A percentile compares a stretch with the other conserved stretches of the same genome.
phyloP scores from a whole-genome alignment of 2,329 filamentous ascomycete species.

The Colletotrichum aenigma region DNA sequence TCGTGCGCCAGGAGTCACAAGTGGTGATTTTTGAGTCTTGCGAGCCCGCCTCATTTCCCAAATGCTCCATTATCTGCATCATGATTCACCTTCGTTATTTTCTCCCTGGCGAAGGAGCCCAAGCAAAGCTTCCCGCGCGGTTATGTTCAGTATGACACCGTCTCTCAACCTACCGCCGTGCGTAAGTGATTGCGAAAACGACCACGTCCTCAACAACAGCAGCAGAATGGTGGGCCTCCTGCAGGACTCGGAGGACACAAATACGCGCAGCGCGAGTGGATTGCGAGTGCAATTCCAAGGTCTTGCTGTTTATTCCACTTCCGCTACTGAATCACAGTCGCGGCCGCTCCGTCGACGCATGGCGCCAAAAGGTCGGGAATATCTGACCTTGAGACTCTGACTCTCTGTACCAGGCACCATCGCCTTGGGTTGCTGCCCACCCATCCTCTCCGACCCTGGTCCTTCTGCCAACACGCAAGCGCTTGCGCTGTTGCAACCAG shows the following conservation, averaged over 20 bases:
- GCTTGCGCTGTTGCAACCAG: background rate
- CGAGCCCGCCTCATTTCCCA: background rate
- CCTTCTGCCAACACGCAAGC: constrained; percentile 5
- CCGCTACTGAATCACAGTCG: background rate
- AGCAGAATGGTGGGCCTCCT: constrained; percentile 8
- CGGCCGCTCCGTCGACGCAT: background rate
- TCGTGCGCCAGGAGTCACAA: background rate
- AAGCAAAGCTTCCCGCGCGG: background rate
- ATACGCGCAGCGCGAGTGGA: background rate
- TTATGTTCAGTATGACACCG: background rate
- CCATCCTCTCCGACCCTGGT: background rate
- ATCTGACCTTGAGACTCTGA: background rate
- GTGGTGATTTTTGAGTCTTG: background rate
- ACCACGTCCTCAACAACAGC: background rate
- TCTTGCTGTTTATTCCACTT: background rate
- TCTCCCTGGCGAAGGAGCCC: background rate
- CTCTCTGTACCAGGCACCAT: background rate
- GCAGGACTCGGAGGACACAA: background rate
- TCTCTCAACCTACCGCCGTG: background rate
- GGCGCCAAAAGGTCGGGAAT: background rate
- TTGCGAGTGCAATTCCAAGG: background rate
- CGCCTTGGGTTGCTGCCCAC: background rate
- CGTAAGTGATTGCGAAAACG: constrained; percentile 9
- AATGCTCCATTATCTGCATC: background rate
- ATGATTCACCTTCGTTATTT: background rate